Evolutionary conservation across 2,329 filamentous ascomycete species (phyloP).

Genomic region (Neofusicoccum kwambonambiense): DNA sequence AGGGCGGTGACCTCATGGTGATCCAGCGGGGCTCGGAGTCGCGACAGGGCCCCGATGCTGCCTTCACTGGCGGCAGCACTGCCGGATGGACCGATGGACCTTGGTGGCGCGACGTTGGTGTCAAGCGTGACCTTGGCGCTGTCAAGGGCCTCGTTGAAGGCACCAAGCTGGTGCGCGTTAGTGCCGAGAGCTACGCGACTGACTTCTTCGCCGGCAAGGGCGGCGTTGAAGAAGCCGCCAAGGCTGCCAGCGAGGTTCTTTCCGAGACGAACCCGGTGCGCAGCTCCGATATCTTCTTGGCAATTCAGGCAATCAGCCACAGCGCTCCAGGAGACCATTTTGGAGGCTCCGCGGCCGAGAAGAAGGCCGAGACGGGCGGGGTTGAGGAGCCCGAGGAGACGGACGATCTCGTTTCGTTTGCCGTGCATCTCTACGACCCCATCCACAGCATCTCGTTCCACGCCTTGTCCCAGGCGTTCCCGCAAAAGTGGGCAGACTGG

Average conservation of each 20-base stretch:
- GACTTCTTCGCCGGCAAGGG: constrained; percentile 81
- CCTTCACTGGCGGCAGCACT: constrained; percentile 46
- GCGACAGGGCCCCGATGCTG: constrained; percentile 62
- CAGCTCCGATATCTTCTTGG: constrained; percentile 90
- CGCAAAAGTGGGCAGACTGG: constrained; percentile 86
- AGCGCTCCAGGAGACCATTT: constrained; percentile 67
- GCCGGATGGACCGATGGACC: constrained; percentile 89
- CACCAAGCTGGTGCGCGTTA: constrained; percentile 85
- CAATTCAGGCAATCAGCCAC: constrained; percentile 82
- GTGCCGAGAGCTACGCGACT: constrained; percentile 79
- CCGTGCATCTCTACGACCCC: constrained; percentile 79
- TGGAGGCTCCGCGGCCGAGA: constrained; percentile 53
- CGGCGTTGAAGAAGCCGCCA: constrained; percentile 76
- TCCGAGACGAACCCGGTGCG: constrained; percentile 86
- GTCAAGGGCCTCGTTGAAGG: constrained; percentile 81
- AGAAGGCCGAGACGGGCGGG: constrained; percentile 55
- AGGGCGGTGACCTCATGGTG: constrained; percentile 91
- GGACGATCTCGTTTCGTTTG: constrained; percentile 69
- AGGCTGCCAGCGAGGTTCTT: constrained; percentile 73
- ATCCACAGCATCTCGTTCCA: constrained; percentile 88
- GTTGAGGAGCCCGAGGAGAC: constrained; percentile 55
- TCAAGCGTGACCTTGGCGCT: constrained; percentile 72
- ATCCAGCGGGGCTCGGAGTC: constrained; percentile 91
- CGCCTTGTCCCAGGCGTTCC: constrained; percentile 78
- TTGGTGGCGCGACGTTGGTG: constrained; percentile 80